Percentiles rank a stretch among this genome's conserved stretches.
Evolutionary conservation across 352 stramenopile genomes (phyloP).

Genomic region (Aphanomyces cochlioides): DNA sequence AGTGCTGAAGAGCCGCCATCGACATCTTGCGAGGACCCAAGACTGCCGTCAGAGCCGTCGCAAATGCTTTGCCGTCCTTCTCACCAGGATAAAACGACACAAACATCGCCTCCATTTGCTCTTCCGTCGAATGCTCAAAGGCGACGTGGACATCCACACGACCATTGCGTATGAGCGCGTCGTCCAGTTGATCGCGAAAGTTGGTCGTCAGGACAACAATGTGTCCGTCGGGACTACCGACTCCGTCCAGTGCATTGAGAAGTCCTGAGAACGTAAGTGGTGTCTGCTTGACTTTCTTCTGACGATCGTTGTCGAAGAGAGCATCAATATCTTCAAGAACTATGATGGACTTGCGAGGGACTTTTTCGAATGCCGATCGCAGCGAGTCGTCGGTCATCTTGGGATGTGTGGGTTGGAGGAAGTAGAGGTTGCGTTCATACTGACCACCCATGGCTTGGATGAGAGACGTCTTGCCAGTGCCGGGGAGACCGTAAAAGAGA

Average conservation of each 20-base stretch:
- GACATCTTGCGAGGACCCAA: constrained; percentile 1
- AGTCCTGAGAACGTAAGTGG: constrained; percentile 36
- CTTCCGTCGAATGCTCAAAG: not conserved
- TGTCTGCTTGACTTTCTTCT: constrained; percentile 12
- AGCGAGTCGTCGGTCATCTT: constrained; percentile 20
- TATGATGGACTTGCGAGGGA: constrained; percentile 25
- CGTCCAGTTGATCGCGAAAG: constrained; percentile 35
- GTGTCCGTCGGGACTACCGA: constrained; percentile 31
- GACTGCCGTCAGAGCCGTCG: not conserved
- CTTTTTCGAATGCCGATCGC: not conserved
- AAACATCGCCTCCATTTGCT: constrained; percentile 15
- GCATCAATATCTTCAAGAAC: constrained; percentile 42
- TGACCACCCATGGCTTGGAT: constrained; percentile 17
- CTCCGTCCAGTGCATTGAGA: constrained; percentile 39
- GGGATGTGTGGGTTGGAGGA: not conserved
- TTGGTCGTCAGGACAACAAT: constrained; percentile 37
- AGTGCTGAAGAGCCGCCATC: constrained; percentile 9
- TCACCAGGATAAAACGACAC: constrained; percentile 4
- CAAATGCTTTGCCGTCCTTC: not conserved
- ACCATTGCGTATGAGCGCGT: constrained; percentile 37
- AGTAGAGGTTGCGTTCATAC: constrained; percentile 14
- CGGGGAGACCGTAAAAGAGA: constrained; percentile 24
- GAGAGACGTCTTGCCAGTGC: constrained; percentile 29
- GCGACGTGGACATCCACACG: constrained; percentile 34
- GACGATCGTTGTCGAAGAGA: constrained; percentile 29